Evolutionary conservation across 371 early-diverging fungal genomes (phyloP).

Genomic region (Umbelopsis sp.): DNA sequence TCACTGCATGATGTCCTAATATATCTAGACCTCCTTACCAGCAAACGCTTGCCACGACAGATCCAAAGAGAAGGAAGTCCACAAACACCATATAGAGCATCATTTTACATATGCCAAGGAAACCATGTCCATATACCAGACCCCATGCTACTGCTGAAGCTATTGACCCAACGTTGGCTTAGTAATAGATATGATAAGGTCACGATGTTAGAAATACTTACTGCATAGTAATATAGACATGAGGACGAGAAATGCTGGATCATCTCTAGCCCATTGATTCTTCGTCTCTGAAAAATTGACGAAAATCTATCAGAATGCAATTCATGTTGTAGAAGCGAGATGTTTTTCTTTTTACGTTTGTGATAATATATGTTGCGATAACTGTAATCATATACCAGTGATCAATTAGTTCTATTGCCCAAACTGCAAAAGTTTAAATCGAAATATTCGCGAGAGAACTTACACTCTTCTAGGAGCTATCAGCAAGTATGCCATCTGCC

Average conservation of each 20-base stretch:
- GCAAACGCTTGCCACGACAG: constrained; percentile 64
- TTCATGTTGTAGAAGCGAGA: not conserved
- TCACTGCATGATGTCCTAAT: not conserved
- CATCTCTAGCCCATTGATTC: constrained; percentile 95
- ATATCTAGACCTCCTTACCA: constrained; percentile 55
- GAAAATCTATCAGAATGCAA: not conserved
- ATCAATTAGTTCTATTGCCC: not conserved
- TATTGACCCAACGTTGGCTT: constrained; percentile 22
- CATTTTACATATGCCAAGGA: constrained; percentile 64
- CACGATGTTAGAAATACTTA: constrained; percentile 36
- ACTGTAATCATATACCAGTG: constrained; percentile 39
- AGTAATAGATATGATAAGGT: not conserved
- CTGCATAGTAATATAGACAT: constrained; percentile 61
- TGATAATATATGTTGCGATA: constrained; percentile 91
- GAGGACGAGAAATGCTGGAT: constrained; percentile 88
- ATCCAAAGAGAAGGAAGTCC: constrained; percentile 75
- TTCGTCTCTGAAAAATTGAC: constrained; percentile 74
- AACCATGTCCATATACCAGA: constrained; percentile 61
- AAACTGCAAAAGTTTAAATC: not conserved
- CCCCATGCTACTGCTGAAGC: constrained; percentile 80
- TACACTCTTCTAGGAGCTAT: constrained; percentile 88
- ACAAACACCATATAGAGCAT: constrained; percentile 76
- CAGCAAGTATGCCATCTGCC: constrained; percentile 90
- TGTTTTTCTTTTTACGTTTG: constrained; percentile 66
- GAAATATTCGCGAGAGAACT: constrained; percentile 27